These are phyloP conservation scores for Scedosporium apiospermum DNA, from an alignment of 2,329 filamentous ascomycete genomes.

Conservation along the genomic window DNA sequence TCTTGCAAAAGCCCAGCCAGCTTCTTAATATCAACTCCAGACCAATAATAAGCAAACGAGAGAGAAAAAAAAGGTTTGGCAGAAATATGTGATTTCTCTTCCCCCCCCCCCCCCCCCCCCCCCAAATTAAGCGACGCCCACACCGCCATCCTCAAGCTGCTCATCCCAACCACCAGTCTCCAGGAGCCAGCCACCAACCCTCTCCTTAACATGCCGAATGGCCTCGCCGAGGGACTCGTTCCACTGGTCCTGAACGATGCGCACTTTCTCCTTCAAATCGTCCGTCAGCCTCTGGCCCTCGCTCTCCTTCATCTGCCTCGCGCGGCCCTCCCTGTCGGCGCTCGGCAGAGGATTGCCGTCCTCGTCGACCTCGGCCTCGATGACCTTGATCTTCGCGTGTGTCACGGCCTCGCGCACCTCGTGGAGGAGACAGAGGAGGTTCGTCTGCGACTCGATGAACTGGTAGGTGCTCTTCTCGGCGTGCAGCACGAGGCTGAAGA, in stretches of 20 bases:
- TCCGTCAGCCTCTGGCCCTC: constrained; percentile 67
- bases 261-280: constrained; percentile 88
- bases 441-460: constrained; percentile 92
- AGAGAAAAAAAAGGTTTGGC: constrained; percentile 10
- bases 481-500: constrained; percentile 76
- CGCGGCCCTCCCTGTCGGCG: constrained; percentile 27
- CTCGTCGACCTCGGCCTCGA: constrained; percentile 53
- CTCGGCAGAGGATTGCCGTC: constrained; percentile 20
- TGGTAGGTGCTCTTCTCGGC: constrained; percentile 91
- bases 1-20: neutral
- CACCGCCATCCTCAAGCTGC: constrained; percentile 49
- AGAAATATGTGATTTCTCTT: constrained; percentile 2
- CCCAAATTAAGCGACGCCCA: constrained; percentile 32
- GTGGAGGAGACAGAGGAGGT: constrained; percentile 80
- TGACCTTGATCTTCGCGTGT: constrained; percentile 54
- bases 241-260: constrained; percentile 87
- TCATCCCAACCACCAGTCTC: constrained; percentile 86
- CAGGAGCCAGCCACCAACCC: constrained; percentile 64
- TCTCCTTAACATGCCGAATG: constrained; percentile 62
- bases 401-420: constrained; percentile 78
- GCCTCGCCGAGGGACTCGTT: constrained; percentile 72
- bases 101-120: neutral
- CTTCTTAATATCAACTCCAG: neutral
- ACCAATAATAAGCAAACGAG: constrained; percentile 10
- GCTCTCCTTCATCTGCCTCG: constrained; percentile 48